Conservation (phyloP, 441 rosid genomes). For the Brassica balearica region DNA sequence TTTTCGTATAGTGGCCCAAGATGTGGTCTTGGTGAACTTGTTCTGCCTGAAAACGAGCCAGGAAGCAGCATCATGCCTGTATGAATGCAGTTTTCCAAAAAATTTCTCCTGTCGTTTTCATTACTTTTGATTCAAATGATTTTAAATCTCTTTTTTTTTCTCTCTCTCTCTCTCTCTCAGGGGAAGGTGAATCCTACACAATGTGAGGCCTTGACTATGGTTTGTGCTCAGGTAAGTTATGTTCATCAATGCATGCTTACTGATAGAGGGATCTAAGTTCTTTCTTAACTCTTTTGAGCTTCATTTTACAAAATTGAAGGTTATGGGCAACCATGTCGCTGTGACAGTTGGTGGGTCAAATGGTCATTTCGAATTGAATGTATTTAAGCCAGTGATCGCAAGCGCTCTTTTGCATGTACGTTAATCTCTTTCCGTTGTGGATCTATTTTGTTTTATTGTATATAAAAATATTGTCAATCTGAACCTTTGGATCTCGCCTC, state of each 20-base stretch:
- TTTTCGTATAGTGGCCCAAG: constrained; percentile 80
- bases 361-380: constrained; percentile 95
- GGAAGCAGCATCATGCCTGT: constrained; percentile 99
- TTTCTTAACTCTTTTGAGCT: constrained; percentile 19
- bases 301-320: constrained; percentile 51
- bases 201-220: constrained; percentile 98
- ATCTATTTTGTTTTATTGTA: not conserved
- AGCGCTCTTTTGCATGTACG: constrained; percentile 82
- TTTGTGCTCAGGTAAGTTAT: constrained; percentile 49
- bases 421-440: constrained; percentile 21
- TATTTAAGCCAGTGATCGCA: constrained; percentile 96
- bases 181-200: constrained; percentile 99
- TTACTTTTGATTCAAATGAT: constrained; percentile 13
- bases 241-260: constrained; percentile 15
- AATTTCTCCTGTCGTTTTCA: constrained; percentile 1
- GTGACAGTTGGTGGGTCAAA: constrained; percentile 92
- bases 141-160: not conserved
- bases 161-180: constrained; percentile 54
- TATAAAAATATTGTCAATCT: not conserved
- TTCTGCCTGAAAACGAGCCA: constrained; percentile 98
- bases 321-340: constrained; percentile 95
- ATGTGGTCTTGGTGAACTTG: constrained; percentile 96
- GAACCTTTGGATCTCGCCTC: constrained; percentile 22
- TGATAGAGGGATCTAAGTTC: not conserved
- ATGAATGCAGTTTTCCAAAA: constrained; percentile 26